Conservation (phyloP, 805 yeast genomes). For the Maudiozyma serrabonitensis region DNA sequence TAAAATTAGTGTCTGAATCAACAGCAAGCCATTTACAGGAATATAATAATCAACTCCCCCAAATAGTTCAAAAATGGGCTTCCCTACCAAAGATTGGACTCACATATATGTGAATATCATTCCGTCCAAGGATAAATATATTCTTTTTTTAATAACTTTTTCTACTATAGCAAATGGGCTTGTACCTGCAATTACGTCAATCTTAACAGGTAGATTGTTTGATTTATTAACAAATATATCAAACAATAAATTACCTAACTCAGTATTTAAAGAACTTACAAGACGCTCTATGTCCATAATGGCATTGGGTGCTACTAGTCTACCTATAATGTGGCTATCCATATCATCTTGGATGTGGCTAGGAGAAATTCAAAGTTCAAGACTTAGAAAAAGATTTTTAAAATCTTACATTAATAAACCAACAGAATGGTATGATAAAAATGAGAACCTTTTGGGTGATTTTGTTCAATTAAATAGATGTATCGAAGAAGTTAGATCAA, state of each 20-base stretch:
- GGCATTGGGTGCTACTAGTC: conserved; percentile 38
- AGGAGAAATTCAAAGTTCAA: conserved; percentile 60
- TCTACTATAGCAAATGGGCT: conserved; percentile 44
- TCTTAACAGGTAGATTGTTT: conserved; percentile 60
- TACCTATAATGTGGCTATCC: conserved; percentile 43
- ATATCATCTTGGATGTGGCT: conserved; percentile 53
- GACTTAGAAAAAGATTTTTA: conserved; percentile 43
- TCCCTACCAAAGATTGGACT: background rate
- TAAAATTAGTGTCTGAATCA: no score
- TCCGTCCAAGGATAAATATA: conserved; percentile 15
- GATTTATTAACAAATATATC: conserved; percentile 27
- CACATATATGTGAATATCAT: conserved; percentile 19
- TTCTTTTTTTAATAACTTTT: conserved; percentile 24
- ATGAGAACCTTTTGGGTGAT: conserved; percentile 49
- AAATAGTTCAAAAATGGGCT: background rate
- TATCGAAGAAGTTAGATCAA: conserved; percentile 61
- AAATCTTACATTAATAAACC: conserved; percentile 35
- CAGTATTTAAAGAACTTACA: conserved; percentile 33
- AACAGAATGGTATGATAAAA: conserved; percentile 54
- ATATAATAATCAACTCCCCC: background rate
- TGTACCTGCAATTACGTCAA: conserved; percentile 50
- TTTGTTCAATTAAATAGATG: conserved; percentile 59
- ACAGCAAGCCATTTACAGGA: background rate
- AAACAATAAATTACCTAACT: conserved; percentile 32
- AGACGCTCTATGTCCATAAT: conserved; percentile 34